Evolutionary conservation across 31 red algal genomes (phyloP), one percentile per base, ranked within the genome.

Genomic region (Endocladia muricata): DNA sequence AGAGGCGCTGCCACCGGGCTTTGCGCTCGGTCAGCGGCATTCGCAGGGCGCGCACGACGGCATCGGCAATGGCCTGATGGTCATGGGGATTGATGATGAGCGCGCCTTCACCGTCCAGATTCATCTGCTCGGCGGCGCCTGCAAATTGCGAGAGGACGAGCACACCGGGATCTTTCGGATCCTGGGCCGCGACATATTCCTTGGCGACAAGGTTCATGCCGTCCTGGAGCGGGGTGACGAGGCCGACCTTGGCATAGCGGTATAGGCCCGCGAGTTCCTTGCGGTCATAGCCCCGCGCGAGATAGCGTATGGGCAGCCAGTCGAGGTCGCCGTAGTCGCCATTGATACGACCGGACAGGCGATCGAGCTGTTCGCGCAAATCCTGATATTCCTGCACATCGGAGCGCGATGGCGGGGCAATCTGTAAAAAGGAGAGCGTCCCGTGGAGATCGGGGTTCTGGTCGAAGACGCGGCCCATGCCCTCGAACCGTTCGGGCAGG

Each of bases 141-240:
- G 88, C 87, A 67, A 88, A 92, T 64, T 92, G 83, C 29, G 51
- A 64, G 2, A 92, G 37, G 3, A 92, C 73, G 1, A 92, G 21
- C 62, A 73, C 72, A 19, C 88, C 88, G n/a, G n/a, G n/a, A 30
- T 68, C 71, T 31, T 52, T 64, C 44, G 78, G 51, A 4, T 66
- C 40, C 4, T 57, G 40, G 0, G 85, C 77, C 41, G 87, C 75
- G 8, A 92, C 74, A 44, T 92, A 92, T 48, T 92, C 88, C 55
- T 92, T 89, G 6, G 88, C 84, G 37, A 92, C 70, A 51, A 92
- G 56, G 73, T 92, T 92, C 88, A 92, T 43, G 28, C 88, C 88
- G 39, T 92, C 88, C 4, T 75, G 67, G 39, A 92, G 77, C 21
- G 88, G 88, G 19, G 88, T 92, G 31, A 92, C 51, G 19, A 89